Base-by-base conservation (phyloP, 495 filamentous ascomycete species). In the Penicillium daleae region DNA sequence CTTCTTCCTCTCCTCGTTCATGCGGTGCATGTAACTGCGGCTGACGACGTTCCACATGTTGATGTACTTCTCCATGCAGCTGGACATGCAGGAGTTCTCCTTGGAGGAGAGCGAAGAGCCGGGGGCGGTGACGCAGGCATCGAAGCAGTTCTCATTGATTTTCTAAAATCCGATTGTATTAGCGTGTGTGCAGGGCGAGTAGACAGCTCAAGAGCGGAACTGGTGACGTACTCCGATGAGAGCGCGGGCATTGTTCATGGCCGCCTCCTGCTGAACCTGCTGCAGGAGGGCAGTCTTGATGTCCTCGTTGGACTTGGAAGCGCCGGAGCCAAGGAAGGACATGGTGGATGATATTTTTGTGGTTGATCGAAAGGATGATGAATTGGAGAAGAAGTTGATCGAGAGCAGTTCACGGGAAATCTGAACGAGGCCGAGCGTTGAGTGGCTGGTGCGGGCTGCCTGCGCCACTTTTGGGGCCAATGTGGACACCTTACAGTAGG, bases 51-150 rank as follows among this genome's bases (percentile, higher is more conserved):
- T 97, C 96, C 96, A 99, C 33, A 91, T 85, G 26, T 82, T 78
- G 84, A 97, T 96, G 82, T 99, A 99, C 80, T 99, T 99, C 74
- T 97, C 92, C 90, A 97, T 95, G 81, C 95, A 99, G 62, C 82
- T 78, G 7, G 89, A 89, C 61, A 94, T 83, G 83, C 95, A 99
- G 48, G 84, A 81, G 75, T 89, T 86, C 78, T 93, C 87, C 68
- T 80, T 83, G 56, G 80, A 75, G 37, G 91, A 92, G 51, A 98
- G 78, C 42, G 89, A 90, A 54, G 83, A 76, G 57, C 92, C 89
- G 56, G 95, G 95, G 67, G 92, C 88, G 29, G 93, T 88, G 42
- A 99, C 81, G 80, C 95, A 99, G 72, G 89, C 89, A 37, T 94
- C 87, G 86, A 97, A 98, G 85, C 95, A 99, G 83, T 96, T 88